These are phyloP conservation scores for Petunia secreta DNA, from an alignment of 257 asterid species.

Conservation along the genomic window DNA sequence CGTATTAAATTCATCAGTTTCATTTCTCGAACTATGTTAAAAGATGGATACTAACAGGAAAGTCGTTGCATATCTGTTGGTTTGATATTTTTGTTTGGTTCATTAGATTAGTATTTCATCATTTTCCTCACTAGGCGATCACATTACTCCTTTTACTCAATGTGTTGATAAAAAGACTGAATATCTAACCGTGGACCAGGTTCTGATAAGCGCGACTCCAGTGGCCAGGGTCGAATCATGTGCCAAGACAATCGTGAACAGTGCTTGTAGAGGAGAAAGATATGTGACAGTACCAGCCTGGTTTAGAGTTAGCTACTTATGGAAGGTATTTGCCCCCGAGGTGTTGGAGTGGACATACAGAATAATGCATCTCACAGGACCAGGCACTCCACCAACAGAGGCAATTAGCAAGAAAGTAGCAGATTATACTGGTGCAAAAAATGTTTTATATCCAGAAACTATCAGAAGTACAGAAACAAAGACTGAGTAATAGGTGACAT, in stretches of 20 bases:
- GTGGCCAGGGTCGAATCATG: slow-evolving; percentile 30
- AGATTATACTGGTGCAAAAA: slow-evolving; percentile 36
- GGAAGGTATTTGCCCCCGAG: slow-evolving; percentile 45
- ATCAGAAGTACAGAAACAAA: slow-evolving; percentile 28
- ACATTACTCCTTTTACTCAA: background rate
- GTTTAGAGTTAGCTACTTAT: slow-evolving; percentile 38
- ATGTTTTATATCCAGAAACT: slow-evolving; percentile 36
- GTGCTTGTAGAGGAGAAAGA: slow-evolving; percentile 43
- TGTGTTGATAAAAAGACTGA: background rate
- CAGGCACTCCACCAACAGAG: slow-evolving; percentile 21
- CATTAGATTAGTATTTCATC: background rate
- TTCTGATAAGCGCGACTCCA: slow-evolving; percentile 31
- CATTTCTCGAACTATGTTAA: background rate
- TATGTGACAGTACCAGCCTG: slow-evolving; percentile 43
- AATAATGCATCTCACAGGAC: slow-evolving; percentile 27
- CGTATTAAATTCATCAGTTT: background rate
- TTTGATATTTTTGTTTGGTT: background rate
- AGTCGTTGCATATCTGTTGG: background rate
- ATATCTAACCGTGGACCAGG: slow-evolving; percentile 27
- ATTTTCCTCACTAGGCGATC: background rate
- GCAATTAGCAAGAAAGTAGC: slow-evolving; percentile 37
- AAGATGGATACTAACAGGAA: background rate
- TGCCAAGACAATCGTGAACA: slow-evolving; percentile 37
- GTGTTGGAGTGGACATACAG: slow-evolving; percentile 33
- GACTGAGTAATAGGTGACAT: slow-evolving; percentile 22